phyloP scores from a whole-genome alignment of 441 rosid genomes.

The Manihot esculenta region DNA sequence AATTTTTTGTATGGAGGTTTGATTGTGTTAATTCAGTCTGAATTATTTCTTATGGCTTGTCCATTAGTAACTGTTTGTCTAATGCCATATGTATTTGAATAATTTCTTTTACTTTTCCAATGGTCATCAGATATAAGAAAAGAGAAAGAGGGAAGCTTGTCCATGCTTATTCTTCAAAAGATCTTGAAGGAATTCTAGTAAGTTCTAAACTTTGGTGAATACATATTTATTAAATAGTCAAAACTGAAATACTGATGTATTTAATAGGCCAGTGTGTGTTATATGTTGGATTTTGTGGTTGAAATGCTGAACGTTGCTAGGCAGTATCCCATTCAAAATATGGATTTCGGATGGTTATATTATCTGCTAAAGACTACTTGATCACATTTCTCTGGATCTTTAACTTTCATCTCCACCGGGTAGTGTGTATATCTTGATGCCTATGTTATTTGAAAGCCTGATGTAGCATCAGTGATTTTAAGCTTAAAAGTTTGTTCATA shows the following conservation, averaged over 20 bases:
- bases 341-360: neutral
- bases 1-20: neutral
- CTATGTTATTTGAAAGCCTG: neutral
- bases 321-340: neutral
- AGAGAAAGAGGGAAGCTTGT: conserved; percentile 95
- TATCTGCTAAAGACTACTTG: no score
- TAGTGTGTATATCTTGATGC: no score
- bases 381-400: no score
- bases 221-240: neutral
- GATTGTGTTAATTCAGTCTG: neutral
- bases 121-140: conserved; percentile 59
- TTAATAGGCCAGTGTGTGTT: neutral
- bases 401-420: no score
- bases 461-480: no score
- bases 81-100: neutral
- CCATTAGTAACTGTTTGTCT: neutral
- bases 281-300: neutral
- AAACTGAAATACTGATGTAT: neutral
- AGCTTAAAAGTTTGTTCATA: neutral
- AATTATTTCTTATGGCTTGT: neutral
- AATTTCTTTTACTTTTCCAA: neutral
- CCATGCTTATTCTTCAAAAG: conserved; percentile 70
- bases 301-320: neutral
- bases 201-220: conserved; percentile 26
- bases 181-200: conserved; percentile 95